Conservation (phyloP, 78 protist genomes). For the Dictyostelium brefeldianum region DNA sequence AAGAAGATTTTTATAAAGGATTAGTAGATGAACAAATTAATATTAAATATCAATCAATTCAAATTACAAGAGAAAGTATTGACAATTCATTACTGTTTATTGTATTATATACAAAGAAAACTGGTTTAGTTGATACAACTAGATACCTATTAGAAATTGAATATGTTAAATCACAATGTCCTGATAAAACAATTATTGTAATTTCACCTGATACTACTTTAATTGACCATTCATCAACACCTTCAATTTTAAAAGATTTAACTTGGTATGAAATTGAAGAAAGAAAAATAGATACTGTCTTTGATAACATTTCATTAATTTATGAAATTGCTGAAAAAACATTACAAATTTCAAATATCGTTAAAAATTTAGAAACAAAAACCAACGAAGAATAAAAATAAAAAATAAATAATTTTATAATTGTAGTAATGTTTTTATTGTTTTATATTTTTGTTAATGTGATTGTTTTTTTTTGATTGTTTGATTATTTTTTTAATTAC, state of each 20-base stretch:
- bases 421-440: too few relatives aligned
- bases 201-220: slow-evolving; percentile 14
- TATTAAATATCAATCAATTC: background rate
- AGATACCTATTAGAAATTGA: slow-evolving; percentile 9
- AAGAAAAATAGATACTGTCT: slow-evolving; percentile 13
- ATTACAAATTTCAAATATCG: background rate
- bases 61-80: background rate
- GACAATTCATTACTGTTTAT: background rate
- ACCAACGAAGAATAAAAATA: background rate
- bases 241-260: background rate
- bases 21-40: background rate
- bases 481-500: background rate
- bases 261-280: slow-evolving; percentile 39
- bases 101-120: slow-evolving; percentile 12
- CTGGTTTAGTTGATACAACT: background rate
- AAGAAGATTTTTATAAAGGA: slow-evolving; percentile 1
- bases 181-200: slow-evolving; percentile 29
- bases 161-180: background rate
- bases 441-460: too few relatives aligned
- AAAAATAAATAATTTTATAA: background rate
- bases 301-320: slow-evolving; percentile 20
- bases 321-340: slow-evolving; percentile 63
- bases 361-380: background rate
- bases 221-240: background rate
- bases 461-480: background rate